Evolutionary conservation across 1,284 basidiomycete genomes (phyloP).

Genomic region (Puccinia novopanici): DNA sequence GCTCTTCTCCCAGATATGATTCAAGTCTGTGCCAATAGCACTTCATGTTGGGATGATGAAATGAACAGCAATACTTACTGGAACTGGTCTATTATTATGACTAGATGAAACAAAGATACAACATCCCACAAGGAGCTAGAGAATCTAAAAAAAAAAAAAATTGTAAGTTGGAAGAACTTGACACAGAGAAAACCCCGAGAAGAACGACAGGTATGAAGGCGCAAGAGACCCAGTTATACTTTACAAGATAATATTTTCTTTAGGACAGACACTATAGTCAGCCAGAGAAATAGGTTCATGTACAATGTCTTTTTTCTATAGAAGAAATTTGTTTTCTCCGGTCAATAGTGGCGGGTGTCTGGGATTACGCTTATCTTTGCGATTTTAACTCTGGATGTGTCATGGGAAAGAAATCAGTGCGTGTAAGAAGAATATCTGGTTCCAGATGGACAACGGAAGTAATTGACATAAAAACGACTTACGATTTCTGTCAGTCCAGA

Average conservation of each 20-base stretch:
- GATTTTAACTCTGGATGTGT: slow-evolving; percentile 26
- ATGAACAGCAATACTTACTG: too few relatives aligned
- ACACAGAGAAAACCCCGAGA: too few relatives aligned
- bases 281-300: background rate
- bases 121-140: too few relatives aligned
- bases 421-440: background rate
- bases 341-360: background rate
- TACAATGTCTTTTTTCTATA: background rate
- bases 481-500: slow-evolving; percentile 1
- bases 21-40: too few relatives aligned
- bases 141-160: too few relatives aligned
- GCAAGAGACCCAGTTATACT: too few relatives aligned
- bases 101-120: too few relatives aligned
- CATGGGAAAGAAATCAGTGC: background rate
- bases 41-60: too few relatives aligned
- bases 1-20: too few relatives aligned
- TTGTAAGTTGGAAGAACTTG: too few relatives aligned
- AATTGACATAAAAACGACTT: background rate
- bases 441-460: background rate
- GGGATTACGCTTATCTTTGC: background rate
- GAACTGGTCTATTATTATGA: too few relatives aligned
- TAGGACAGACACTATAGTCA: background rate
- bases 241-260: background rate
- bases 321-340: background rate
- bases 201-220: too few relatives aligned